Evolutionary conservation across 1,284 basidiomycete genomes (phyloP).

Genomic region (Ustilago vetiveriae): DNA sequence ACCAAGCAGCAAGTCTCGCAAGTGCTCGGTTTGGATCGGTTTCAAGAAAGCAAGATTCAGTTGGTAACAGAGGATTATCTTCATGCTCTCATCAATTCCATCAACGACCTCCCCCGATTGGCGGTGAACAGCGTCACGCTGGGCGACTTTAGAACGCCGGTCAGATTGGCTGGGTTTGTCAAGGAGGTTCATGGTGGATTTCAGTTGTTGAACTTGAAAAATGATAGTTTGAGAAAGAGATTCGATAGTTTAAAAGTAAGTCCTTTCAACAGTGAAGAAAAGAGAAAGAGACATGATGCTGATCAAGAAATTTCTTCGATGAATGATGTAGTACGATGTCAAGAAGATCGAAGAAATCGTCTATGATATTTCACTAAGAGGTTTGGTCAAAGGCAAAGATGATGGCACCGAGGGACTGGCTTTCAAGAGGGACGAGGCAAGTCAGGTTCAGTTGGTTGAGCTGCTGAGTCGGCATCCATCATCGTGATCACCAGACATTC

Average conservation of each 20-base stretch:
- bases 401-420: constrained; percentile 17
- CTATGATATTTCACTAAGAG: constrained; percentile 61
- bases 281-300: neutral
- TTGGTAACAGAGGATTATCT: constrained; percentile 62
- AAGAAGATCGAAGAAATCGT: constrained; percentile 66
- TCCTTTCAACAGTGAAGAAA: neutral
- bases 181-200: constrained; percentile 64
- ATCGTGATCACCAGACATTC: too few species aligned
- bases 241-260: constrained; percentile 64
- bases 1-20: constrained; percentile 33
- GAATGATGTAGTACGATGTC: constrained; percentile 65
- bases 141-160: constrained; percentile 55
- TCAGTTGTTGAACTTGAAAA: constrained; percentile 65
- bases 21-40: constrained; percentile 27
- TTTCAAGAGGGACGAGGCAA: neutral
- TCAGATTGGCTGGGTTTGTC: constrained; percentile 55
- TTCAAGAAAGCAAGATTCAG: constrained; percentile 9
- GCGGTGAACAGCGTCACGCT: constrained; percentile 53
- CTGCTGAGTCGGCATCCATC: neutral
- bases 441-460: constrained; percentile 8
- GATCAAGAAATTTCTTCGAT: neutral
- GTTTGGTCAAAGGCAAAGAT: constrained; percentile 26
- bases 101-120: constrained; percentile 58
- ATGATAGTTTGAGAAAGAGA: constrained; percentile 60
- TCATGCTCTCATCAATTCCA: constrained; percentile 53